Base-by-base conservation (phyloP, 2,329 filamentous ascomycete species). In the Colletotrichum eremochloae region DNA sequence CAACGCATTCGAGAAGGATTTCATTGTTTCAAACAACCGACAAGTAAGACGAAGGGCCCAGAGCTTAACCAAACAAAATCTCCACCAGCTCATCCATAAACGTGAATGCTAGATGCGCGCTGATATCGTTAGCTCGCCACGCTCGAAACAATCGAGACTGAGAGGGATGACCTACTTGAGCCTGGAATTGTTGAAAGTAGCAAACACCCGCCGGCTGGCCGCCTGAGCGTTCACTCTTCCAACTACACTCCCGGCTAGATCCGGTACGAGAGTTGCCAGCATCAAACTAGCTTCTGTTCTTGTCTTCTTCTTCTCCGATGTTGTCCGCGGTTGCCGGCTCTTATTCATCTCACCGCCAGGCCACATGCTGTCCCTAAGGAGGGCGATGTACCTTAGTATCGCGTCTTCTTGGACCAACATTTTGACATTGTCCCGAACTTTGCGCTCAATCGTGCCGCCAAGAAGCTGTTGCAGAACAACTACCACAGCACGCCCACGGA, bases 381-480 rank as follows among this genome's bases (percentile, higher is more conserved):
- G 83, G 33, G 88, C 86, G 44, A 98, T 86, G 79, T 96, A 97
- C 68, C 88, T 90, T 53, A 96, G 85, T 12, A 98, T 83, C 3
- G 91, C 91, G 29, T 96, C 93, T 75, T 98, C 95, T 71, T 94
- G 90, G 0, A 94, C 84, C 0, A 97, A 84, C 55, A 88, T 85
- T 75, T 91, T 92, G 53, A 95, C 92, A 66, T 91, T 93, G 72
- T 99, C 96, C 29, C 96, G 91, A 40, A 98, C 93, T 81, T 97
- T 98, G 72, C 95, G 92, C 83, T 99, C 96, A 74, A 99, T 97
- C 0, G 96, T 98, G 31, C 96, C 96, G 18, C 96, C 96, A 1
- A 99, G 90, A 7, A 99, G 89, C 81, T 99, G 96, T 79, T 99
- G 96, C 29, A 99, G 87, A 2, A 99, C 96, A 12, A 99, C 95